A percentile compares a stretch with the other conserved stretches of the same genome.
These are phyloP conservation scores for Naganishia vaughanmartiniae DNA, from an alignment of 768 basidiomycete species.

Conservation along the genomic window DNA sequence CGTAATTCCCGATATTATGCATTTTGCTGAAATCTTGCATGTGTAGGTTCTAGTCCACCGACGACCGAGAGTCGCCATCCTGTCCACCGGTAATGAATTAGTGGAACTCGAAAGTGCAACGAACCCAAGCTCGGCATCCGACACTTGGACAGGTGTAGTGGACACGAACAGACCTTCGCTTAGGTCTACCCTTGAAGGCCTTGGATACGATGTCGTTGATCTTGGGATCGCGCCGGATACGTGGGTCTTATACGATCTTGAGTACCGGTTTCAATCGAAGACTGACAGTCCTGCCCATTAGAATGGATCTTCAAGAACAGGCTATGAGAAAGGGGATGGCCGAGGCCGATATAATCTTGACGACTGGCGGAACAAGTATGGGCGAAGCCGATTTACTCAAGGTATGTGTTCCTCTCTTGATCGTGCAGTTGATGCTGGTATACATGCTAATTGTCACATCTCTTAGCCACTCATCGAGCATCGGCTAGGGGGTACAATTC, in stretches of 20 bases:
- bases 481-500: slow-evolving; percentile 69
- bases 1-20: not conserved
- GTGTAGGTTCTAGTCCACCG: slow-evolving; percentile 65
- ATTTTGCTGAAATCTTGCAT: not conserved
- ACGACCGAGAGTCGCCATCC: slow-evolving; percentile 72
- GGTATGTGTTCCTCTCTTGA: not conserved
- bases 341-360: slow-evolving; percentile 70
- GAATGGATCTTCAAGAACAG: slow-evolving; percentile 51
- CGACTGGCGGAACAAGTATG: slow-evolving; percentile 90
- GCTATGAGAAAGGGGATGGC: slow-evolving; percentile 63
- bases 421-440: not conserved
- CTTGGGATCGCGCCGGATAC: slow-evolving; percentile 75
- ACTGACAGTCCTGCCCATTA: not conserved
- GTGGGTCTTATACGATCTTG: slow-evolving; percentile 53
- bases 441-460: not conserved
- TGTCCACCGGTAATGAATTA: slow-evolving; percentile 85
- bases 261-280: not conserved
- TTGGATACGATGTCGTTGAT: slow-evolving; percentile 76
- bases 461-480: slow-evolving; percentile 75
- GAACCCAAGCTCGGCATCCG: slow-evolving; percentile 39
- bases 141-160: slow-evolving; percentile 69
- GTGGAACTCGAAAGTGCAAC: slow-evolving; percentile 59
- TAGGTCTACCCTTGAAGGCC: slow-evolving; percentile 64
- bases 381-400: slow-evolving; percentile 77
- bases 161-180: slow-evolving; percentile 85